phyloP scores from a whole-genome alignment of 2,329 filamentous ascomycete genomes.

The Fusarium domesticum region DNA sequence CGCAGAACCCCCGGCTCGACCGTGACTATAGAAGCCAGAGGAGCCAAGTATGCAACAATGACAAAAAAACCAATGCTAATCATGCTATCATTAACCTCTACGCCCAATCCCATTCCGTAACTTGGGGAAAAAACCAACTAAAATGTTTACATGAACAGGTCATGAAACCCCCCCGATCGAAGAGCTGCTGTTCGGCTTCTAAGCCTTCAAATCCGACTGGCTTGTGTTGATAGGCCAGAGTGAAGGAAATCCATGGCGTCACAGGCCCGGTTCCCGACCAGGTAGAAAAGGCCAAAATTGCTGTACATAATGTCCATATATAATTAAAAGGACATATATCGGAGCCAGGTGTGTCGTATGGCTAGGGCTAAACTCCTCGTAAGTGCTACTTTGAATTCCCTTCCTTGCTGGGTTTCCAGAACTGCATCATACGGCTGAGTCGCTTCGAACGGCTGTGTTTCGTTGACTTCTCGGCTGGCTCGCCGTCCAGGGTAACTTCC shows the following conservation, averaged over 20 bases:
- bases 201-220: too few species aligned
- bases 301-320: constrained; percentile 40
- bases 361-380: constrained; percentile 5
- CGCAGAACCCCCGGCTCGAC: constrained; percentile 14
- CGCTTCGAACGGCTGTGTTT: constrained; percentile 65
- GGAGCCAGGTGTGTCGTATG: constrained; percentile 15
- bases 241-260: constrained; percentile 3
- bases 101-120: constrained; percentile 22
- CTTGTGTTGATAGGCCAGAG: background rate
- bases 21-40: constrained; percentile 11
- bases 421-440: constrained; percentile 72
- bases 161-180: background rate
- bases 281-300: constrained; percentile 25
- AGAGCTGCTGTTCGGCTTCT: background rate
- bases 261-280: constrained; percentile 8
- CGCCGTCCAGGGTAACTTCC: constrained; percentile 57
- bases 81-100: constrained; percentile 38
- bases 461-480: constrained; percentile 51
- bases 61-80: constrained; percentile 36
- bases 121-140: constrained; percentile 18
- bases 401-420: constrained; percentile 66
- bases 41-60: constrained; percentile 27
- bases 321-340: constrained; percentile 31
- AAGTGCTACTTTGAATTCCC: constrained; percentile 25
- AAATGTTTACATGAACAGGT: constrained; percentile 8